Conservation (phyloP, 176 grass and related monocot species). For the Bonia amplexicaulis region DNA sequence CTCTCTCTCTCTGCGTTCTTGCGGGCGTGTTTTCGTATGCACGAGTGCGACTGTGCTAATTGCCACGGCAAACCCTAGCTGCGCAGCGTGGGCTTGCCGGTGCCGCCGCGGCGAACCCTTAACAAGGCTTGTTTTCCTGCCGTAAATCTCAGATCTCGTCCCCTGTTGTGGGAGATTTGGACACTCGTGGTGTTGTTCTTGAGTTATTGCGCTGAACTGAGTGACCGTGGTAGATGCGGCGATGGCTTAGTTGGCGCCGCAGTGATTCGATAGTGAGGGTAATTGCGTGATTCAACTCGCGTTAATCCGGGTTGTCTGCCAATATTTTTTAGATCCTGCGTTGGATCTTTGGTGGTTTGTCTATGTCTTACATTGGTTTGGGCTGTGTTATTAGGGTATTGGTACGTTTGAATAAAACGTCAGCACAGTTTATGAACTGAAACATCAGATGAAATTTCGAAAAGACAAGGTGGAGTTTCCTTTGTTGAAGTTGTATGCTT, state of each 20-base stretch:
- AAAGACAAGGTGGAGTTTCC: neutral
- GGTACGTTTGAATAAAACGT: neutral
- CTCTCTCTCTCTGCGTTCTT: neutral
- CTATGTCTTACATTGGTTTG: neutral
- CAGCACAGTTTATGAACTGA: neutral
- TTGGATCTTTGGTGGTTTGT: no score
- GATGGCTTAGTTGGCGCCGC: neutral
- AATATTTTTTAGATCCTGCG: no score
- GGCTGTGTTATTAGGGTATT: neutral
- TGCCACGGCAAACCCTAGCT: conserved; percentile 15
- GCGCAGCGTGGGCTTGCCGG: neutral
- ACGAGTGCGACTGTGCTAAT: neutral
- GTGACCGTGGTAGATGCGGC: neutral
- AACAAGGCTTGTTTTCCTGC: neutral
- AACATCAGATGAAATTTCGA: neutral
- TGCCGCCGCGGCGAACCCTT: neutral
- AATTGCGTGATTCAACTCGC: neutral
- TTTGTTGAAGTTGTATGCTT: neutral
- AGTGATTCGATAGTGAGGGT: neutral
- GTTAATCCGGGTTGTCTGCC: neutral
- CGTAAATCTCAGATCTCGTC: neutral
- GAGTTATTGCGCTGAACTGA: neutral
- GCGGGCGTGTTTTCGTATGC: neutral
- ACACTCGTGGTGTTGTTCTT: neutral
- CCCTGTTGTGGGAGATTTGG: neutral